Evolutionary conservation across 2,329 filamentous ascomycete species (phyloP).

Genomic region (Microcera coccophila): DNA sequence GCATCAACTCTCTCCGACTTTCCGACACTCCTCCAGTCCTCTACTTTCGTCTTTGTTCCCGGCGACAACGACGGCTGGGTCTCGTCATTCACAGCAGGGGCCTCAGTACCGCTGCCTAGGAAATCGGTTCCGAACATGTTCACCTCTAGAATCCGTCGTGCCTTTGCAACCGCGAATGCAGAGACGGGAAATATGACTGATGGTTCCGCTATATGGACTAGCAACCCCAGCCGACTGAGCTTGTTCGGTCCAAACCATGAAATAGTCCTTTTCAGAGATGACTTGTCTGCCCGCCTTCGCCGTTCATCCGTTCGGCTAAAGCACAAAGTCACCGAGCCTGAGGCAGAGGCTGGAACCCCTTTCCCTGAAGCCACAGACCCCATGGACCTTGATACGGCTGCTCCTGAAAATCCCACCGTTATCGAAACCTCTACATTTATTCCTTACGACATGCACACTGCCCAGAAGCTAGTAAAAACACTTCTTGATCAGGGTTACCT

Average conservation of each 20-base stretch:
- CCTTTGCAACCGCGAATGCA: slow-evolving; percentile 72
- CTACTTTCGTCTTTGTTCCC: slow-evolving; percentile 88
- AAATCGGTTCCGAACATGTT: slow-evolving; percentile 81
- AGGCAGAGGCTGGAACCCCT: slow-evolving; percentile 16
- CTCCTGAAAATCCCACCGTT: slow-evolving; percentile 15
- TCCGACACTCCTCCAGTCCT: slow-evolving; percentile 69
- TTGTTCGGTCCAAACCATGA: slow-evolving; percentile 88
- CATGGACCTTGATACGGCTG: slow-evolving; percentile 41
- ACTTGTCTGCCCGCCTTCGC: slow-evolving; percentile 74
- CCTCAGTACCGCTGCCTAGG: slow-evolving; percentile 65
- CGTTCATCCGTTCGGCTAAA: slow-evolving; percentile 72
- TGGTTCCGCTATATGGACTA: slow-evolving; percentile 74
- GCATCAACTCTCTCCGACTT: slow-evolving; percentile 81
- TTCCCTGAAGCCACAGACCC: slow-evolving; percentile 23
- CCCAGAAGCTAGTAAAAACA: slow-evolving; percentile 81
- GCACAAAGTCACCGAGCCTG: slow-evolving; percentile 32
- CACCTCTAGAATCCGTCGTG: slow-evolving; percentile 78
- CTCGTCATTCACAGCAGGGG: slow-evolving; percentile 75
- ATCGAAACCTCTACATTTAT: slow-evolving; percentile 28
- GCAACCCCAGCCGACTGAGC: slow-evolving; percentile 76
- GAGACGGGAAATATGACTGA: slow-evolving; percentile 54
- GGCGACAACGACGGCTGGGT: slow-evolving; percentile 98
- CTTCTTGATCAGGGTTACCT: slow-evolving; percentile 87
- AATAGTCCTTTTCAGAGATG: slow-evolving; percentile 81
- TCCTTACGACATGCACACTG: slow-evolving; percentile 53